phyloP scores from a whole-genome alignment of 352 stramenopile species.

The Globisporangium nagaii region DNA sequence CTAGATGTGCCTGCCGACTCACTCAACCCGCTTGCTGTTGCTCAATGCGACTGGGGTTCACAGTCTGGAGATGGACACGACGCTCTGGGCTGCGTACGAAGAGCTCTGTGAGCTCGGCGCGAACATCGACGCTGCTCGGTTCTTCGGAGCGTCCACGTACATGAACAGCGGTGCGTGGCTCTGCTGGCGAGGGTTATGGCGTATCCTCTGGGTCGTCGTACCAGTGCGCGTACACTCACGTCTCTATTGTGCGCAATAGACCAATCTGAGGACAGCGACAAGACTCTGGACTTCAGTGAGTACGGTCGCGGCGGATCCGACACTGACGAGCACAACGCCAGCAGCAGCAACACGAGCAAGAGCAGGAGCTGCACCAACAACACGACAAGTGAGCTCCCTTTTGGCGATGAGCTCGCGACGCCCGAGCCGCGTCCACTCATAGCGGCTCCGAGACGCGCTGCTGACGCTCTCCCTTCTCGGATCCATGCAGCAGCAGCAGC shows the following conservation, averaged over 20 bases:
- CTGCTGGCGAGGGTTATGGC: too few relatives aligned
- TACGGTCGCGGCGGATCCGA: slow-evolving; percentile 7
- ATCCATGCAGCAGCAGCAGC: slow-evolving; percentile 1
- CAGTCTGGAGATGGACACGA: slow-evolving; percentile 88
- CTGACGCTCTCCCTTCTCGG: background rate
- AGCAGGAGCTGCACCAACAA: slow-evolving; percentile 18
- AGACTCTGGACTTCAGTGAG: slow-evolving; percentile 12
- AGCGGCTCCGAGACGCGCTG: slow-evolving; percentile 11
- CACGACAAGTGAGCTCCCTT: slow-evolving; percentile 18
- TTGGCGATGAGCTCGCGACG: slow-evolving; percentile 22
- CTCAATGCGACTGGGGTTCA: slow-evolving; percentile 5
- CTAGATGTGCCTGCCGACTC: too few relatives aligned
- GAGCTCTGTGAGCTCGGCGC: slow-evolving; percentile 90
- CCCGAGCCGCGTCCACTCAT: slow-evolving; percentile 20
- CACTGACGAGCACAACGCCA: slow-evolving; percentile 19
- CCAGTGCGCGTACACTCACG: background rate
- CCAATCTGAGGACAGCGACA: slow-evolving; percentile 9
- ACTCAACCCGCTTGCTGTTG: too few relatives aligned
- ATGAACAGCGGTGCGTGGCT: slow-evolving; percentile 27
- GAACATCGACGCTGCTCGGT: slow-evolving; percentile 49
- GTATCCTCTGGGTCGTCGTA: background rate
- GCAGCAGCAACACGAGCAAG: slow-evolving; percentile 9
- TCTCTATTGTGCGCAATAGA: background rate
- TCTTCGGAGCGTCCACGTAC: slow-evolving; percentile 54
- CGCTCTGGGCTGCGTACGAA: slow-evolving; percentile 92